Evolutionary conservation across 2,329 filamentous ascomycete genomes (phyloP), one percentile per base, ranked within the genome.

Genomic region (Emergomyces orientalis): DNA sequence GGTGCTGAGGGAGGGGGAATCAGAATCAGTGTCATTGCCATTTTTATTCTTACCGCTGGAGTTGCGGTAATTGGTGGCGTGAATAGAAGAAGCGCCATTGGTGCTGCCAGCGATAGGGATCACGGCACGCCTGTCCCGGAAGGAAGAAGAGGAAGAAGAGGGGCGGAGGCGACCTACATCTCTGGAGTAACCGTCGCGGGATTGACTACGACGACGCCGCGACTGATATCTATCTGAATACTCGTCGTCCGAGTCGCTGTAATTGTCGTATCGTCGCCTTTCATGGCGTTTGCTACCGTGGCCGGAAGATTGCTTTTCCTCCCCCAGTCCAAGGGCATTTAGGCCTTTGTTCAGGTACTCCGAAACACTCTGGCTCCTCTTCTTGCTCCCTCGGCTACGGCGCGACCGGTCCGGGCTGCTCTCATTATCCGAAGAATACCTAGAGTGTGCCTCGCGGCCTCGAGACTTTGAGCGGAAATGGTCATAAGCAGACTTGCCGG

Each of bases 321-420:
- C 72, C 13, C 71, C 71, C n/a, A 80, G 66, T 22, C 78, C 78
- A n/a, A 80, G 63, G 13, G 76, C 76, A 17, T 74, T 74, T 34
- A 80, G 74, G 5, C 78, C 78, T 64, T 77, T 75, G 67, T 66
- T 76, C 49, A 80, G 70, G 64, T 77, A 78, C 54, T 76, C 77
- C 1, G 76, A 74, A 19, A 81, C 74, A 63, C 79, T 81, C 66
- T 75, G 76, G 67, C 78, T 79, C 62, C 79, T 74, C 61, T 72
- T 76, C 64, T 73, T 75, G 14, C 69, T 73, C 37, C 74, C 74
- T 56, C 73, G 77, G 64, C 77, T 75, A 66, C 78, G 77, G 65
- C 79, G 80, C 30, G 81, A 81, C 69, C 81, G 81, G 67, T 79
- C 81, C 60, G 81, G 80, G 64, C 82, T 79, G 64, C 81, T 81